phyloP scores from a whole-genome alignment of 768 basidiomycete species.

The Serendipita sp. region DNA sequence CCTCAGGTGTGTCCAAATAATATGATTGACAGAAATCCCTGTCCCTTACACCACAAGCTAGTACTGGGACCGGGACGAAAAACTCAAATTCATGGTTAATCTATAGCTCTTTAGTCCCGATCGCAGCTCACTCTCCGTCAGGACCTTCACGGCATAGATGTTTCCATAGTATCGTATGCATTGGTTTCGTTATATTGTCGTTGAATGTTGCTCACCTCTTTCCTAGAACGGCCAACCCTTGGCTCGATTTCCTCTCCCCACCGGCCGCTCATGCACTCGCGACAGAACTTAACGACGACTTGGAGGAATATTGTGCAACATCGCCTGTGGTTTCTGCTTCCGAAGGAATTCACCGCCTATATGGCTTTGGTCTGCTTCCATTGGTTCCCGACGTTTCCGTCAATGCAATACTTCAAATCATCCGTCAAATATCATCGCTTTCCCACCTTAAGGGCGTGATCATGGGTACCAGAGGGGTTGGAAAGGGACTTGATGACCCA shows the following conservation, averaged over 20 bases:
- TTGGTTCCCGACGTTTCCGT: slow-evolving; percentile 51
- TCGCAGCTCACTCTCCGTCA: neutral
- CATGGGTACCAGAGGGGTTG: slow-evolving; percentile 65
- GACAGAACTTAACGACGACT: slow-evolving; percentile 52
- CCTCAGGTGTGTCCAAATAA: slow-evolving; percentile 34
- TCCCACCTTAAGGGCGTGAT: slow-evolving; percentile 63
- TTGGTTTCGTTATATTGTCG: neutral
- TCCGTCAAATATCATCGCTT: slow-evolving; percentile 46
- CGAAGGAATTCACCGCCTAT: slow-evolving; percentile 40
- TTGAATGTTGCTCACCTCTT: neutral
- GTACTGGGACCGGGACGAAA: slow-evolving; percentile 67
- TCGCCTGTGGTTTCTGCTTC: slow-evolving; percentile 29
- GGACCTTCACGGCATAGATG: slow-evolving; percentile 9
- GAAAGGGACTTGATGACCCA: slow-evolving; percentile 66
- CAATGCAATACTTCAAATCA: slow-evolving; percentile 40
- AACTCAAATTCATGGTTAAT: slow-evolving; percentile 74
- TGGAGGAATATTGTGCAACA: slow-evolving; percentile 64
- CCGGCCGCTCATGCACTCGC: slow-evolving; percentile 51
- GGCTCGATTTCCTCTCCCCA: slow-evolving; percentile 74
- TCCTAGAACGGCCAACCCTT: slow-evolving; percentile 68
- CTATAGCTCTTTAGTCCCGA: slow-evolving; percentile 56
- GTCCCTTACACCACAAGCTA: slow-evolving; percentile 13
- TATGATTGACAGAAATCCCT: neutral
- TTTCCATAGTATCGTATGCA: slow-evolving; percentile 11
- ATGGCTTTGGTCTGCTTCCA: slow-evolving; percentile 73